Conservation (phyloP, 257 asterid genomes). For the Cynanchum wilfordii region DNA sequence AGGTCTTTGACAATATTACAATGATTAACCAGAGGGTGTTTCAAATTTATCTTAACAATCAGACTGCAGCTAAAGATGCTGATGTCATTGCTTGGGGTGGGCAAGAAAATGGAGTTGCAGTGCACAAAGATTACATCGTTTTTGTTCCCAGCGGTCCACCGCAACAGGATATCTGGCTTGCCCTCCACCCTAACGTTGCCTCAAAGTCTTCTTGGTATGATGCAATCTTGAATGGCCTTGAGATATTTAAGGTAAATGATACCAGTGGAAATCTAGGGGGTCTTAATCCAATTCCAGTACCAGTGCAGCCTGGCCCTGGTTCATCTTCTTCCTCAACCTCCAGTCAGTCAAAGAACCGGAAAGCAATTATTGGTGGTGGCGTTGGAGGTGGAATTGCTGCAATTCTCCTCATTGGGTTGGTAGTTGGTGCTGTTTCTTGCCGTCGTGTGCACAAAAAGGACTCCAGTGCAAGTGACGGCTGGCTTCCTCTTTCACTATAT, state of each 20-base stretch:
- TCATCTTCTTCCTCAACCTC: slow-evolving; percentile 19
- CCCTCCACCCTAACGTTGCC: slow-evolving; percentile 44
- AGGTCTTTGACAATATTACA: slow-evolving; percentile 28
- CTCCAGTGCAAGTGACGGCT: slow-evolving; percentile 63
- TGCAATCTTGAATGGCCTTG: slow-evolving; percentile 82
- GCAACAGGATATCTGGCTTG: slow-evolving; percentile 68
- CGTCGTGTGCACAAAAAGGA: slow-evolving; percentile 44
- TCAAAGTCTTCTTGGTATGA: slow-evolving; percentile 40
- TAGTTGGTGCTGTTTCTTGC: slow-evolving; percentile 36
- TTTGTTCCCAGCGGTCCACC: slow-evolving; percentile 50
- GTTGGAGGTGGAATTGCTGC: slow-evolving; percentile 79
- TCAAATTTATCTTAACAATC: slow-evolving; percentile 35
- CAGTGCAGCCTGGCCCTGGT: slow-evolving; percentile 29
- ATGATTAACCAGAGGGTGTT: slow-evolving; percentile 41
- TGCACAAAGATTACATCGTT: slow-evolving; percentile 58
- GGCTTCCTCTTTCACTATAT: slow-evolving; percentile 85
- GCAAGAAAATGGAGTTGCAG: slow-evolving; percentile 41
- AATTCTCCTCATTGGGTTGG: slow-evolving; percentile 49
- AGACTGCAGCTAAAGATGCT: slow-evolving; percentile 35
- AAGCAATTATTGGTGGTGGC: slow-evolving; percentile 63
- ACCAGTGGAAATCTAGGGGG: slow-evolving; percentile 70
- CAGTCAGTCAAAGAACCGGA: slow-evolving; percentile 30
- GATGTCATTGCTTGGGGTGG: slow-evolving; percentile 47
- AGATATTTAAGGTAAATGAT: slow-evolving; percentile 64
- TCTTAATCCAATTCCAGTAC: slow-evolving; percentile 64